Evolutionary conservation across 345 rosid genomes (phyloP), one percentile per base, ranked within the genome.

Genomic region (Pelargonium nanum): DNA sequence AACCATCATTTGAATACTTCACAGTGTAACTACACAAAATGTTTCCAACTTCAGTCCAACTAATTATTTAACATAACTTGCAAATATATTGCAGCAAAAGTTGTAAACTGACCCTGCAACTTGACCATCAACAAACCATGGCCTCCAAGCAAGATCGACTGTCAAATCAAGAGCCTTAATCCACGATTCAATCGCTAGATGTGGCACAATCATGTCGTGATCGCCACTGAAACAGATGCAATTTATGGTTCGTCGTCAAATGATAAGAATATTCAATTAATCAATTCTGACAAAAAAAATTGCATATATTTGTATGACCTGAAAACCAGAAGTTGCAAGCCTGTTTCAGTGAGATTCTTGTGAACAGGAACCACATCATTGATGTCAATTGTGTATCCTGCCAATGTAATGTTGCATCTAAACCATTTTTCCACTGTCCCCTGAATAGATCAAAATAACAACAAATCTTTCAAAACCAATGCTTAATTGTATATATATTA

Each of bases 101-200:
- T n/a, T n/a, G n/a, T n/a, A 13, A n/a, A n/a, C 80, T 28, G 22
- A 74, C 82, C 82, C 82, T 0, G 77, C 79, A 52, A 72, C 53
- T 17, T 74, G 77, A 13, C 70, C 77, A 24, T 69, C 72, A 0
- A 63, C 59, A 4, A 60, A 69, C 78, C 82, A 78, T 12, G 77
- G 77, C 12, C 59, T 53, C 77, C 82, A 72, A 4, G 57, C 57
- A 12, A 0, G 26, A 6, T 56, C 69, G 5, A 70, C 22, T 0
- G 71, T 56, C 60, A 75, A 62, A 17, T 75, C 57, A 0, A 78
- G 66, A 10, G 71, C 61, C 6, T n/a, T 22, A 0, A 75, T 78
- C 79, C 83, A 78, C 1, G 51, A 4, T 10, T 60, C 68, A 1
- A 65, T 64, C 1, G 75, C 79, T 4, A 62, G 9, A 17, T 67